These are phyloP conservation scores for Backusella sp. DNA, from an alignment of 192 early-diverging fungal genomes.

Conservation along the genomic window DNA sequence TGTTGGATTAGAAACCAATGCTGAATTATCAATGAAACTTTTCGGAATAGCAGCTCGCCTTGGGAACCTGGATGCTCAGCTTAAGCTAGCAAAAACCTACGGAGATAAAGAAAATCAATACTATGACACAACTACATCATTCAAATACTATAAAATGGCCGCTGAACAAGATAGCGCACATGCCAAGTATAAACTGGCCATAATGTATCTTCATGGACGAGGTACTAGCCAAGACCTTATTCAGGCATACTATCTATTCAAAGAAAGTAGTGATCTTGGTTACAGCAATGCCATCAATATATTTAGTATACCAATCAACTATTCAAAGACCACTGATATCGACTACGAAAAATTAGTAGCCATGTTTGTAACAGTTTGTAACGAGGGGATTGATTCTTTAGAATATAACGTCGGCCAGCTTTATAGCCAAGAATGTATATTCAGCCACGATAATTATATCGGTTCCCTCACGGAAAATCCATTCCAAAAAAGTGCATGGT, in stretches of 20 bases:
- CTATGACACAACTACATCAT: background rate
- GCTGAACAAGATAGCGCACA: background rate
- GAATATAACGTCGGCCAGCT: background rate
- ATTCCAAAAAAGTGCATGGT: too few species aligned
- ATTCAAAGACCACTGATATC: background rate
- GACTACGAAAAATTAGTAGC: background rate
- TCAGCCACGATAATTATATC: too few species aligned
- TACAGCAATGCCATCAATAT: background rate
- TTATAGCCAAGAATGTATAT: too few species aligned
- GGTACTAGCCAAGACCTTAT: slow-evolving; percentile 18
- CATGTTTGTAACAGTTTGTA: background rate
- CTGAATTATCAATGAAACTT: too few species aligned
- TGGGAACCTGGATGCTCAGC: too few species aligned
- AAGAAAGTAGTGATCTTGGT: background rate
- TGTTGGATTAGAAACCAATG: too few species aligned
- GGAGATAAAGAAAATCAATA: too few species aligned
- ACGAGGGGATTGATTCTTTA: background rate
- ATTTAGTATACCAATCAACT: background rate
- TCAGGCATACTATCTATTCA: background rate
- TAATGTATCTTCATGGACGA: background rate
- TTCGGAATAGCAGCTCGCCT: too few species aligned
- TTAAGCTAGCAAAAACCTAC: too few species aligned
- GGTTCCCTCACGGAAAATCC: too few species aligned
- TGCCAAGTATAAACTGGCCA: background rate
- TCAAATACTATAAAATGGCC: slow-evolving; percentile 22